These are phyloP conservation scores for Boletus insuetus DNA, from an alignment of 768 basidiomycete genomes.

Conservation along the genomic window DNA sequence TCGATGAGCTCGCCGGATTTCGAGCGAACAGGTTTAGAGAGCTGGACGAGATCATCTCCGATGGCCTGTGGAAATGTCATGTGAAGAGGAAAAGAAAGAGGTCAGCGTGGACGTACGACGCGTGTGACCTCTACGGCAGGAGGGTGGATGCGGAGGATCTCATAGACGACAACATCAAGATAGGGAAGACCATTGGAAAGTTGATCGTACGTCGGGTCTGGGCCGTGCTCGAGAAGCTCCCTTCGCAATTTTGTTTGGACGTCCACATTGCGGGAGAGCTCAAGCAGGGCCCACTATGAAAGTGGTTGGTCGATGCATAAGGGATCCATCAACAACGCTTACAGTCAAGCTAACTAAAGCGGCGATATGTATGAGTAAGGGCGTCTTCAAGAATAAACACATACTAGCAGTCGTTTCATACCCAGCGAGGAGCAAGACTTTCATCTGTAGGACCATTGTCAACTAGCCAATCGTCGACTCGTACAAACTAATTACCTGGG, in stretches of 20 bases:
- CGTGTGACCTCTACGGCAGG: constrained; percentile 28
- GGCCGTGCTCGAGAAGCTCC: constrained; percentile 43
- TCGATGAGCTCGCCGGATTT: constrained; percentile 37
- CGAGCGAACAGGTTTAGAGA: constrained; percentile 44
- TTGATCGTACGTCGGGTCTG: constrained; percentile 55
- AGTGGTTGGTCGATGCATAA: background rate
- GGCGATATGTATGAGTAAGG: background rate
- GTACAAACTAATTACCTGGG: constrained; percentile 12
- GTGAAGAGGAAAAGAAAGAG: no score
- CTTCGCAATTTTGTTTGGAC: constrained; percentile 48
- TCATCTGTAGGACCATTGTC: constrained; percentile 12
- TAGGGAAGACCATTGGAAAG: constrained; percentile 49
- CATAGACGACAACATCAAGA: constrained; percentile 50
- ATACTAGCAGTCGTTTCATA: constrained; percentile 23
- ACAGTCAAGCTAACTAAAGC: constrained; percentile 21
- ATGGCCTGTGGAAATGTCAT: constrained; percentile 31
- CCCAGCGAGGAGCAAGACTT: constrained; percentile 14
- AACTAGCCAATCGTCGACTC: no score
- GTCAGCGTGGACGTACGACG: constrained; percentile 3
- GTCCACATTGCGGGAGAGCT: constrained; percentile 44
- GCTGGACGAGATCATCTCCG: constrained; percentile 57
- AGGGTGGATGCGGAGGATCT: constrained; percentile 43
- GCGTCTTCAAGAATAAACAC: background rate
- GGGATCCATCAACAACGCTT: background rate
- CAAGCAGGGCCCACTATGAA: constrained; percentile 53